These are phyloP conservation scores for sunflower (Helianthus annuus) DNA, from an alignment of 129 eudicot species.

Conservation along the genomic window HanXRQr2.0-SUNRISE NC_035444.2:152694881-152695380, in stretches of 20 bases:
- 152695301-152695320: too few species aligned
- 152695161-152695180: neutral
- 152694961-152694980: neutral
- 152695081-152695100: neutral
- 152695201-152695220: conserved; percentile 16
- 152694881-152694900: neutral
- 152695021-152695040: neutral
- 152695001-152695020: neutral
- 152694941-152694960: neutral
- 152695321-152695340: too few species aligned
- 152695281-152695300: too few species aligned
- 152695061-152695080: neutral
- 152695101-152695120: neutral
- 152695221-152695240: neutral
- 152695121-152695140: neutral
- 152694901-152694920: neutral
- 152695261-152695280: neutral
- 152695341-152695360: too few species aligned
- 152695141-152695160: neutral
- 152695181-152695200: neutral
- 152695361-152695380: too few species aligned
- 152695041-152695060: neutral
- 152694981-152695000: neutral
- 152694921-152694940: neutral
- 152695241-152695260: neutral